Evolutionary conservation across 2,329 filamentous ascomycete genomes (phyloP), one percentile per base, ranked within the genome.

Genomic region (Cladobotryum protrusum): DNA sequence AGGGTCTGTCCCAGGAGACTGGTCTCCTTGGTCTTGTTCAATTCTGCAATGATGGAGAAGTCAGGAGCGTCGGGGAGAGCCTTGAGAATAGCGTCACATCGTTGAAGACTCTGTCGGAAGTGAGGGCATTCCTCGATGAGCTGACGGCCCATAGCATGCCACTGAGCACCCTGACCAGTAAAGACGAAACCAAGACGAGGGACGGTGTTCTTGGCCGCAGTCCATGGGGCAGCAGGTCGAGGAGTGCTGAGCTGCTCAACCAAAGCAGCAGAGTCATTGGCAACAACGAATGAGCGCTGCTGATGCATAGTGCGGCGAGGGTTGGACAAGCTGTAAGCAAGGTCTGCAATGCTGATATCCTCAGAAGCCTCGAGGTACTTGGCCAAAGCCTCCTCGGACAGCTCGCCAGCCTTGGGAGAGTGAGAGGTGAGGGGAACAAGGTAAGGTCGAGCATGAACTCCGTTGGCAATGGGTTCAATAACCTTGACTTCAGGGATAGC

Each of bases 151-250:
- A 70, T 69, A 1, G 51, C 34, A 1, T 59, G 45, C 60, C 61
- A 67, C 43, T 67, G 64, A 0, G 64, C 64, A 12, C 65, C 66
- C 40, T 67, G 64, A 3, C 65, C 65, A 1, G 64, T 68, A 49
- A 67, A 67, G 13, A 67, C 53, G 32, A 47, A 42, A 12, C 45
- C 45, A 8, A 47, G 36, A 2, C 17, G 33, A 12, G 36, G 36
- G 14, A 34, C 36, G 12, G 18, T 15, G 29, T 57, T 53, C 42
- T 53, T 46, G 9, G 15, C 4, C 12, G 24, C 20, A 5, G 3
- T 57, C 60, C 24, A 61, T 48, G 57, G 53, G 1, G 59, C 55
- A 5, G 50, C 47, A 24, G 52, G 56, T 9, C 54, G 53, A 43
- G 54, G 47, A 3, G 36, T 47, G 2, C 54, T 48, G 7, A 59